Base-by-base conservation (phyloP, 441 rosid genomes). In the Macaranga tanarius region DNA sequence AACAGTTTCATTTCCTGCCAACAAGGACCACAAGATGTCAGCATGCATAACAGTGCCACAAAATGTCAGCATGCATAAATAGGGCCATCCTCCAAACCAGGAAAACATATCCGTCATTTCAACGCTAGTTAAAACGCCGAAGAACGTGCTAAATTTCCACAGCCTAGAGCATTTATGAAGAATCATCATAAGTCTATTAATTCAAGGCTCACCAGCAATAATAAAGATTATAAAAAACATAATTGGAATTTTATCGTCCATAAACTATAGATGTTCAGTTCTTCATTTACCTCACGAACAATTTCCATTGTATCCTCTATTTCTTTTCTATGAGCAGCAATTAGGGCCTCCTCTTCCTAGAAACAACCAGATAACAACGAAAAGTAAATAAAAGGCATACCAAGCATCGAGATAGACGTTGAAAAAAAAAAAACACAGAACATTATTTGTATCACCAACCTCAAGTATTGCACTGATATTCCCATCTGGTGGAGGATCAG, bases 231-330 rank as follows among this genome's bases (percentile, higher is more conserved):
- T 57, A 20, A 69, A 31, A 19, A 25, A 19, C n/a, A 23, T 42
- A 1, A 54, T 22, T 28, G 10, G 13, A 60, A 34, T 20, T 48
- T 6, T 5, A 52, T 52, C 56, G 1, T 17, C 12, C 8, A 52
- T 3, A 52, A 6, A 52, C 4, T 26, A 56, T 15, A 11, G 22
- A 31, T 67, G 40, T 40, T 60, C 67, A 61, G 26, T 25, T 67
- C 42, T 40, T 60, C 67, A 61, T 90, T 84, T 86, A 91, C 99
- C 84, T 95, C 99, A 2, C 96, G 98, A 72, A 91, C 98, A 71
- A 93, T 93, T 81, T 91, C 98, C 98, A 95, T 95, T 17, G 98
- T 95, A 75, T 95, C 97, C 86, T 95, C 99, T n/a, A 93, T 95
- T 84, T 95, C 98, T 86, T 95, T 93, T 80, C 98, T 86, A 71